Percentiles rank a stretch among this genome's conserved stretches.
Evolutionary conservation across 192 early-diverging fungal genomes (phyloP).

Genomic region (Rhizophagus clarus): DNA sequence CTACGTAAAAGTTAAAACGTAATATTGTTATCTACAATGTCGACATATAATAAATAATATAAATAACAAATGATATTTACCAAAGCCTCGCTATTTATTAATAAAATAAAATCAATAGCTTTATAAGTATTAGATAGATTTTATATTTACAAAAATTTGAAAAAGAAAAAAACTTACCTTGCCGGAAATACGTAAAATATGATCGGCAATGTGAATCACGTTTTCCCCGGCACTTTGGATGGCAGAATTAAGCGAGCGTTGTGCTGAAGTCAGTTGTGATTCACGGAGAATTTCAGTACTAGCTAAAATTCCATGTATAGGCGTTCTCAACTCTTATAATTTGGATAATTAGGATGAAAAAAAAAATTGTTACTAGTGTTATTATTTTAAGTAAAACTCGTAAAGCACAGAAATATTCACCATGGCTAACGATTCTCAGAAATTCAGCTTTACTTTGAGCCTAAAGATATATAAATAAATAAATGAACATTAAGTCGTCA

Average conservation of each 20-base stretch:
- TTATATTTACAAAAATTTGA: neutral
- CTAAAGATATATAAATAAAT: neutral
- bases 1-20: neutral
- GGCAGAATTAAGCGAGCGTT: neutral
- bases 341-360: neutral
- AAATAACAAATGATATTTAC: neutral
- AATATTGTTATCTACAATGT: neutral
- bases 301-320: constrained; percentile 12
- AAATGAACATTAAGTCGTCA: neutral
- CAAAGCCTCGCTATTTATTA: neutral
- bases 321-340: constrained; percentile 8
- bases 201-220: constrained; percentile 10
- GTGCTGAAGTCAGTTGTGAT: neutral
- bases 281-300: neutral
- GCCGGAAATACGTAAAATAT: neutral
- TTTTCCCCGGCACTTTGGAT: neutral
- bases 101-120: neutral
- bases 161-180: neutral
- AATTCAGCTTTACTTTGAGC: neutral
- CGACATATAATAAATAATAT: neutral
- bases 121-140: neutral
- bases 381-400: too few species aligned
- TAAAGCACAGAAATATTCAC: neutral
- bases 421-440: neutral
- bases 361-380: neutral